Evolutionary conservation across 208 protist genomes (phyloP), one percentile per base, ranked within the genome.

Genomic region (Acanthamoeba sp.): DNA sequence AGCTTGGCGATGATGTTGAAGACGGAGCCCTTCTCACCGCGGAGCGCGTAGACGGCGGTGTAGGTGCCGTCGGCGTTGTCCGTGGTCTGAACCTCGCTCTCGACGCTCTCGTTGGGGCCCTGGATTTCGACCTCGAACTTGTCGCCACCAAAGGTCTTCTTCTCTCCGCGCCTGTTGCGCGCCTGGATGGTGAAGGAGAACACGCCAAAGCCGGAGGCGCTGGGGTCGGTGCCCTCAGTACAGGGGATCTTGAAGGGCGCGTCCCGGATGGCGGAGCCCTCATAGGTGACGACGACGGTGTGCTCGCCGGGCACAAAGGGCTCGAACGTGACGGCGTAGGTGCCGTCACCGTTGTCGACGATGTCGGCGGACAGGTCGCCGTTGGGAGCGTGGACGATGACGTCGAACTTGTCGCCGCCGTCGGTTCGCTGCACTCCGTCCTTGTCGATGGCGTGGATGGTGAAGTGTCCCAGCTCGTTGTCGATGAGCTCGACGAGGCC

Each of bases 121-220:
- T 29, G 89, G 52, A 97, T 96, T 0, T 50, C 34, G 36, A 95
- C 95, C 32, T 48, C 62, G 91, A 97, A 96, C 45, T 91, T 62
- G 71, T 97, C 96, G 69, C 95, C 96, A 45, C 95, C 95, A 2
- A 73, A 78, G 18, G 93, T 93, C 57, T 96, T 95, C 50, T 59
- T 69, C 24, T 97, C 73, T 52, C 91, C 95, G 32, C 89, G 93
- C 91, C 97, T 97, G 59, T 96, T 94, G 29, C 94, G 94, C 66
- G 95, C 50, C 29, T 91, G 84, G 64, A 97, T 92, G 78, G 94
- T 95, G 88, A 96, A 97, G 9, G 91, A 94, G 95, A 97, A 97
- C 24, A 76, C 59, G 50, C 94, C 96, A 55, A 97, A 94, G 38
- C 87, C 88, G 9, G 95, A 95, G 7, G 87, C 24, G 36, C 55